Conservation (phyloP, 2,329 filamentous ascomycete species). For the Cladorrhinum sp. region DNA sequence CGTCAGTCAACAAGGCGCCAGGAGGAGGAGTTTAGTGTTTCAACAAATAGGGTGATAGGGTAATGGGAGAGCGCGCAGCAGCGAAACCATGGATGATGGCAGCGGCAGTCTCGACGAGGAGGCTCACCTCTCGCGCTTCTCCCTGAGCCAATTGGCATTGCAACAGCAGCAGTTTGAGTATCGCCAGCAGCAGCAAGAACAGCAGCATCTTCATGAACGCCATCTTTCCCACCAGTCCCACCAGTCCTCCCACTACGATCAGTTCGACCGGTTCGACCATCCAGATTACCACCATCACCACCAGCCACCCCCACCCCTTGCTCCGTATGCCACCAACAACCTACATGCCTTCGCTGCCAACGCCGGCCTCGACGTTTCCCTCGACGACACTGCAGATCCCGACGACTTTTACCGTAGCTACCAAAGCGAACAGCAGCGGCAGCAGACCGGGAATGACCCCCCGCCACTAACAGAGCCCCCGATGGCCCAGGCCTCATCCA, state of each 20-base stretch:
- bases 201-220: conserved; percentile 5
- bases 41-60: conserved; percentile 23
- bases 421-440: conserved; percentile 32
- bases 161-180: conserved; percentile 6
- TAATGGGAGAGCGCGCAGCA: too few species aligned
- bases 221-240: conserved; percentile 6
- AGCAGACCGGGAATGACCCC: conserved; percentile 31
- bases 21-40: conserved; percentile 1
- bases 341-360: conserved; percentile 36
- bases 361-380: conserved; percentile 10
- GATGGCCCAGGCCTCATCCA: conserved; percentile 41
- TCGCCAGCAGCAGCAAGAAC: conserved; percentile 13
- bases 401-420: conserved; percentile 56
- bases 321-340: conserved; percentile 39
- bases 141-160: conserved; percentile 1
- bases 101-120: conserved; percentile 23
- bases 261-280: conserved; percentile 7
- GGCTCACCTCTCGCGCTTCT: conserved; percentile 10
- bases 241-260: conserved; percentile 11
- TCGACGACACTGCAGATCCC: conserved; percentile 44
- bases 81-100: conserved; percentile 28
- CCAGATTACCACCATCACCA: not conserved
- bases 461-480: conserved; percentile 31
- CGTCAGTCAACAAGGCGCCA: conserved; percentile 13
- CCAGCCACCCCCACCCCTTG: conserved; percentile 25